phyloP scores from a whole-genome alignment of 805 yeast species.

The Hanseniaspora taiwanica region DNA sequence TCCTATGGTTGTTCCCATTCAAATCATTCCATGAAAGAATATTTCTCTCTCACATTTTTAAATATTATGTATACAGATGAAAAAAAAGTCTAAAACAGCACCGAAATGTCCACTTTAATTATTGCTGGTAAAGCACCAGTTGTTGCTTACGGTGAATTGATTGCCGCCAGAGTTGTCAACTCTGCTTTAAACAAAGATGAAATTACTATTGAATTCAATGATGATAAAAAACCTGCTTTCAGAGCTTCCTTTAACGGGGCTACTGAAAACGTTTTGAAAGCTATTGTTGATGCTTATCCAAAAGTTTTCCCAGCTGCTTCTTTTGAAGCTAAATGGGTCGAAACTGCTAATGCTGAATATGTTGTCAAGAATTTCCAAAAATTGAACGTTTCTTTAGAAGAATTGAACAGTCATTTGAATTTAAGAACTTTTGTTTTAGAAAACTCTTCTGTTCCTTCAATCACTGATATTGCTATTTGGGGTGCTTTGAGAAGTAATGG shows the following conservation, averaged over 20 bases:
- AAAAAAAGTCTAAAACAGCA: conserved; percentile 26
- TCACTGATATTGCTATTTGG: conserved; percentile 85
- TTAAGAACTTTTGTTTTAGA: conserved; percentile 40
- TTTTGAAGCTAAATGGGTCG: conserved; percentile 24
- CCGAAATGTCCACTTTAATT: conserved; percentile 28
- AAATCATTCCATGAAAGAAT: too few relatives aligned
- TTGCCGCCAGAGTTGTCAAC: conserved; percentile 69
- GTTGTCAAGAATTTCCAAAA: conserved; percentile 81
- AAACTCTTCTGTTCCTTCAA: conserved; percentile 28
- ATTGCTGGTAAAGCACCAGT: conserved; percentile 80
- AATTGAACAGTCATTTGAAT: conserved; percentile 71
- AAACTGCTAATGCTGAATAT: conserved; percentile 48
- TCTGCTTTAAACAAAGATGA: conserved; percentile 30
- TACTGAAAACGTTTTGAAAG: conserved; percentile 31
- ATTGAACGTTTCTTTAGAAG: conserved; percentile 62
- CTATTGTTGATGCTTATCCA: conserved; percentile 42
- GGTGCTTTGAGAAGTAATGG: conserved; percentile 90
- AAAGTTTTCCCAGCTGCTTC: conserved; percentile 20
- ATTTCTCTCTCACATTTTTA: not conserved
- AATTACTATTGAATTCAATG: conserved; percentile 52
- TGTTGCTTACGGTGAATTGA: conserved; percentile 65
- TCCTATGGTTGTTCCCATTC: too few relatives aligned
- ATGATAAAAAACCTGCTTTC: conserved; percentile 48
- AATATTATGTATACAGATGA: conserved; percentile 1
- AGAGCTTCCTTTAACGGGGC: conserved; percentile 36